Percentiles rank a stretch among this genome's conserved stretches.
Evolutionary conservation across 129 eudicot genomes (phyloP).

Genomic region (Ambrosia artemisiifolia): DNA sequence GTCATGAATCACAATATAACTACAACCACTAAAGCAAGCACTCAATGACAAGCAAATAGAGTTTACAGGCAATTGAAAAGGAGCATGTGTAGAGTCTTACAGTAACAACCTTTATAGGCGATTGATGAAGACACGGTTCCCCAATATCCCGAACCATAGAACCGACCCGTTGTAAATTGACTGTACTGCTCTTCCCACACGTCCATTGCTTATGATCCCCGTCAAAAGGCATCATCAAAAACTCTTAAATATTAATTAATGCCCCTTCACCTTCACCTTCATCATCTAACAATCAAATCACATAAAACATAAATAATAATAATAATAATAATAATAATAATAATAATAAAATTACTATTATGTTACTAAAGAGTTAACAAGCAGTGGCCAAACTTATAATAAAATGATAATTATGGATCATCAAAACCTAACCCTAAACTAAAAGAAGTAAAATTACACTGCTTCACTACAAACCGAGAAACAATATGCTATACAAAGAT

Average conservation of each 20-base stretch:
- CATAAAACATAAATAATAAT: neutral
- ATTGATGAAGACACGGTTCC: constrained; percentile 93
- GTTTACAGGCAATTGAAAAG: too few relatives aligned
- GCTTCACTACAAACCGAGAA: neutral
- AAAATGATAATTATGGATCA: neutral
- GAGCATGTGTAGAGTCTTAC: constrained; percentile 47
- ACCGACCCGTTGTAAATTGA: constrained; percentile 67
- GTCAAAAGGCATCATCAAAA: constrained; percentile 72
- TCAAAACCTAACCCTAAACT: neutral
- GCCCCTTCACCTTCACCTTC: constrained; percentile 28
- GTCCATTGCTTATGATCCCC: constrained; percentile 70
- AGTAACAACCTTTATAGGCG: constrained; percentile 82
- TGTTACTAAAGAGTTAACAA: too few relatives aligned
- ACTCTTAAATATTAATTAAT: neutral
- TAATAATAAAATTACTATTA: too few relatives aligned
- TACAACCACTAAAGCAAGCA: too few relatives aligned
- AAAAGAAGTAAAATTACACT: neutral
- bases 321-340: neutral
- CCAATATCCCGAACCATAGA: constrained; percentile 91
- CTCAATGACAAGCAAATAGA: too few relatives aligned
- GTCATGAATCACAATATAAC: constrained; percentile 16
- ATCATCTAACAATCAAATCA: constrained; percentile 18
- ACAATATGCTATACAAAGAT: neutral
- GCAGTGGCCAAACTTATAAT: neutral
- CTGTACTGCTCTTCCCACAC: constrained; percentile 67